phyloP scores from a whole-genome alignment of 2,329 filamentous ascomycete genomes.

The Clathrospora elynae region DNA sequence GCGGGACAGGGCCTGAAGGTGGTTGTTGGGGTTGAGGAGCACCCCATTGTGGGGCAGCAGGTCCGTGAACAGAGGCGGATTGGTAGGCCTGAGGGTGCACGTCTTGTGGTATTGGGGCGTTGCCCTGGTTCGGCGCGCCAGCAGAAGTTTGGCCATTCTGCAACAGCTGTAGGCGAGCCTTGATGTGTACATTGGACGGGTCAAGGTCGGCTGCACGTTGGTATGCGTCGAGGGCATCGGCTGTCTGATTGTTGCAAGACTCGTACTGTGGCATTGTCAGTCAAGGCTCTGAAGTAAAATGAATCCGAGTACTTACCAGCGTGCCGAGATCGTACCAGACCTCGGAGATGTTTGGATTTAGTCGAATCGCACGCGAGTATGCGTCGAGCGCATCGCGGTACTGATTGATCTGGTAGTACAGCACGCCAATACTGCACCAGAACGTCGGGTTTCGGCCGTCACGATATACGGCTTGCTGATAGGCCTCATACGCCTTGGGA shows the following conservation, averaged over 20 bases:
- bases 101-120: constrained; percentile 88
- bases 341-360: constrained; percentile 98
- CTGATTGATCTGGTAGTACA: constrained; percentile 99
- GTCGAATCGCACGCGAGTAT: constrained; percentile 91
- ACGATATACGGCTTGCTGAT: constrained; percentile 97
- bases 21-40: constrained; percentile 70
- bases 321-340: constrained; percentile 99
- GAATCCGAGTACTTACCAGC: constrained; percentile 66
- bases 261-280: constrained; percentile 71
- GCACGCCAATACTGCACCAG: constrained; percentile 98
- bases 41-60: constrained; percentile 88
- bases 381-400: constrained; percentile 97
- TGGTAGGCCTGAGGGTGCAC: constrained; percentile 96
- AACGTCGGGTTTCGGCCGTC: constrained; percentile 98
- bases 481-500: constrained; percentile 96
- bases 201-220: constrained; percentile 93
- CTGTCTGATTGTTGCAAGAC: constrained; percentile 98
- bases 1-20: constrained; percentile 68
- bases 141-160: constrained; percentile 75
- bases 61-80: constrained; percentile 77
- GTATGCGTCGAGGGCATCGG: constrained; percentile 93
- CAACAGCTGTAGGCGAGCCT: constrained; percentile 86
- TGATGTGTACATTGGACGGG: constrained; percentile 92
- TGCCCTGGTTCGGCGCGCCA: constrained; percentile 71
- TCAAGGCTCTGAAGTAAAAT: background rate